phyloP scores from a whole-genome alignment of 352 stramenopile genomes.

The Phytopythium boreale region DNA sequence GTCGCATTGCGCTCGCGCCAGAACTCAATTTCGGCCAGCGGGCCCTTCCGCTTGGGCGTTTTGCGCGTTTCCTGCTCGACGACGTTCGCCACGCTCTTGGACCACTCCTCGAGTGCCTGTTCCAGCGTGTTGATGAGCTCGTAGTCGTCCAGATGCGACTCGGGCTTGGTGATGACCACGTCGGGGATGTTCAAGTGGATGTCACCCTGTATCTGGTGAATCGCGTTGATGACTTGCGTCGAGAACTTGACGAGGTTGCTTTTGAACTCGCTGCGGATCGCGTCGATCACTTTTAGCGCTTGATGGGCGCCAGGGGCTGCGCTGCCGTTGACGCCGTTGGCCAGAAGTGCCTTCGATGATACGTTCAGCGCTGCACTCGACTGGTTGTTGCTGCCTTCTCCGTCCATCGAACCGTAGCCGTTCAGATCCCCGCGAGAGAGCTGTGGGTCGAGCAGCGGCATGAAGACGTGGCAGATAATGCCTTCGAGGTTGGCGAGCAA shows the following conservation, averaged over 20 bases:
- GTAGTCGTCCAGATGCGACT: slow-evolving; percentile 83
- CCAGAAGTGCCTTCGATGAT: not conserved
- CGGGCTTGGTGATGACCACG: slow-evolving; percentile 86
- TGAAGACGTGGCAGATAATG: slow-evolving; percentile 88
- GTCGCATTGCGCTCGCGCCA: slow-evolving; percentile 94
- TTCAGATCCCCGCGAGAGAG: slow-evolving; percentile 29
- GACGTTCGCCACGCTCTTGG: slow-evolving; percentile 85
- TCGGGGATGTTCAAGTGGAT: slow-evolving; percentile 93
- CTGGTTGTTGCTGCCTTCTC: slow-evolving; percentile 1
- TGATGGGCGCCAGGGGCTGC: slow-evolving; percentile 26
- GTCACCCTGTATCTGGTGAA: slow-evolving; percentile 93
- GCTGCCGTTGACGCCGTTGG: slow-evolving; percentile 1
- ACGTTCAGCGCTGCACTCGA: not conserved
- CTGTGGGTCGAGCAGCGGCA: slow-evolving; percentile 80
- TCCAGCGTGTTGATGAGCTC: slow-evolving; percentile 89
- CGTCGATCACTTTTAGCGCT: slow-evolving; percentile 78
- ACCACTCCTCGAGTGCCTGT: slow-evolving; percentile 91
- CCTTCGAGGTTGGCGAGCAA: slow-evolving; percentile 81
- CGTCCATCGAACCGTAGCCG: not conserved
- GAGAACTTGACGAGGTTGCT: slow-evolving; percentile 92
- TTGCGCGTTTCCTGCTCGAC: slow-evolving; percentile 91
- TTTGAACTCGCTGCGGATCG: slow-evolving; percentile 86
- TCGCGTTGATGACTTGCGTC: slow-evolving; percentile 90
- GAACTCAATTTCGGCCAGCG: slow-evolving; percentile 95
- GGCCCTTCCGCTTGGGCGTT: slow-evolving; percentile 84